phyloP scores from a whole-genome alignment of 2,329 filamentous ascomycete genomes.

The Fusarium duplospermum region DNA sequence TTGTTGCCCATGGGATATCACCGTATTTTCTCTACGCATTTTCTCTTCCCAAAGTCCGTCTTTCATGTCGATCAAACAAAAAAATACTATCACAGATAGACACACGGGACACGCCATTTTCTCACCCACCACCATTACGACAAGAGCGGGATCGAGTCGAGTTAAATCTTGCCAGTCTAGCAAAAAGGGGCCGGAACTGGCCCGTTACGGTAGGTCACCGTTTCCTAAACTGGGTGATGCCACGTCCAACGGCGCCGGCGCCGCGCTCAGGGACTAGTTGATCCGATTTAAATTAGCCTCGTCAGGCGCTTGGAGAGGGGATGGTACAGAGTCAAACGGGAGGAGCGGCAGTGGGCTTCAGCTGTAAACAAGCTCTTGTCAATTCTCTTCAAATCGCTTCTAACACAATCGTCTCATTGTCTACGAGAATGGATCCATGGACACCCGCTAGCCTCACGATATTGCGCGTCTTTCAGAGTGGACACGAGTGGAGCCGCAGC shows the following conservation, averaged over 20 bases:
- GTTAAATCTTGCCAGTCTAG: slow-evolving; percentile 7
- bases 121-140: slow-evolving; percentile 28
- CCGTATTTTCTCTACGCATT: not conserved
- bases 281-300: slow-evolving; percentile 5
- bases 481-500: slow-evolving; percentile 25
- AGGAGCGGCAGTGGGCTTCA: slow-evolving; percentile 13
- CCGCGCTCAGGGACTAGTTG: slow-evolving; percentile 23
- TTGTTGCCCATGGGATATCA: slow-evolving; percentile 15
- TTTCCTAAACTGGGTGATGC: slow-evolving; percentile 35
- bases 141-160: slow-evolving; percentile 16
- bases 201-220: slow-evolving; percentile 33
- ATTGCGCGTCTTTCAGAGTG: slow-evolving; percentile 32
- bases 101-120: slow-evolving; percentile 5
- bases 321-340: slow-evolving; percentile 8
- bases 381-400: not conserved
- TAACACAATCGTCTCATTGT: slow-evolving; percentile 2
- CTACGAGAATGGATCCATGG: slow-evolving; percentile 24
- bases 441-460: slow-evolving; percentile 27
- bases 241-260: slow-evolving; percentile 28
- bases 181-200: slow-evolving; percentile 39
- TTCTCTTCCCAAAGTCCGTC: not conserved
- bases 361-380: not conserved
- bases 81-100: not conserved
- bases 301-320: not conserved
- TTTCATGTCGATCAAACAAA: slow-evolving; percentile 32